A percentile compares a stretch with the other conserved stretches of the same genome.
phyloP scores from a whole-genome alignment of 2,329 filamentous ascomycete genomes.

The Phyllosticta ampelicida region DNA sequence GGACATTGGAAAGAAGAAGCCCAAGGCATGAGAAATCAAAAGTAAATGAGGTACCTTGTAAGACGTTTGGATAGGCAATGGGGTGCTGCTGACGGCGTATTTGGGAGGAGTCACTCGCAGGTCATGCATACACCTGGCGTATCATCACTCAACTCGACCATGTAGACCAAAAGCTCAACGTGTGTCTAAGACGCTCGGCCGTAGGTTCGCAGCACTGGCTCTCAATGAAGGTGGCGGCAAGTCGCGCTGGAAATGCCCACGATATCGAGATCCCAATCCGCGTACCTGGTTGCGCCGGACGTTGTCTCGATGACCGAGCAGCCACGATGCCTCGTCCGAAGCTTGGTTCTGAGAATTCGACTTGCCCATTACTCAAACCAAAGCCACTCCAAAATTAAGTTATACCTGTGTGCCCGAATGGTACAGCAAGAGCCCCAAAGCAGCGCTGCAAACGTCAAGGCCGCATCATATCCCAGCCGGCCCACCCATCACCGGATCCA shows the following conservation, averaged over 20 bases:
- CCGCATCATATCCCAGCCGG: background rate
- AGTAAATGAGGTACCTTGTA: background rate
- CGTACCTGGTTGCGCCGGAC: background rate
- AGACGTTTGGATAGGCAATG: background rate
- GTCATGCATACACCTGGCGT: background rate
- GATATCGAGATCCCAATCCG: background rate
- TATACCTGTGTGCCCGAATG: background rate
- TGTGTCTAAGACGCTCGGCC: background rate
- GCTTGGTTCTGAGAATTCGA: background rate
- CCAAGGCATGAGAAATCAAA: slow-evolving; percentile 16
- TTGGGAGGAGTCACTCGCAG: background rate
- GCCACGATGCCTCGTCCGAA: background rate
- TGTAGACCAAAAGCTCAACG: background rate
- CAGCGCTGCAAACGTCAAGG: background rate
- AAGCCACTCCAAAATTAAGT: background rate
- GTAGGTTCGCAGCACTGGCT: background rate
- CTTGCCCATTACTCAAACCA: background rate
- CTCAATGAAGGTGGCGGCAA: too few species aligned
- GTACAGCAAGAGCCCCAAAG: background rate
- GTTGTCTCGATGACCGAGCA: background rate
- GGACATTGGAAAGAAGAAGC: slow-evolving; percentile 74
- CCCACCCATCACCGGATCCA: background rate
- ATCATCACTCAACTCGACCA: background rate
- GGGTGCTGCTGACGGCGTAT: background rate
- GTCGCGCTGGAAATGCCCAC: background rate